A percentile compares a stretch with the other conserved stretches of the same genome.
phyloP scores from a whole-genome alignment of 331 rosid genomes.

The Erythrophleum ivorense region DNA sequence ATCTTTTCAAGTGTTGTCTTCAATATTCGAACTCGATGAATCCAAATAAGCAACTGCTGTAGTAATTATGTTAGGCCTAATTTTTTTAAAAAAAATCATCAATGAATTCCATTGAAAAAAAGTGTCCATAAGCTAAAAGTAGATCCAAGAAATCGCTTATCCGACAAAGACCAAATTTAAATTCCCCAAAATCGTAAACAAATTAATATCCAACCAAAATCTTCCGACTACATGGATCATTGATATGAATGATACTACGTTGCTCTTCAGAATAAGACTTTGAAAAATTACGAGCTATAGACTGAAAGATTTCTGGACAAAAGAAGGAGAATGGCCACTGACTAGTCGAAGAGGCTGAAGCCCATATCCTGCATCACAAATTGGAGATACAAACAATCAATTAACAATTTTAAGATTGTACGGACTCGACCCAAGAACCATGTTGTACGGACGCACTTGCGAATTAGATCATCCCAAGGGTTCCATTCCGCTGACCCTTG shows the following conservation, averaged over 20 bases:
- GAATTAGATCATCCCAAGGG: background rate
- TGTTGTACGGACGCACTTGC: background rate
- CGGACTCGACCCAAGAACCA: background rate
- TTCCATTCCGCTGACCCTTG: background rate
- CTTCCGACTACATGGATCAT: constrained; percentile 4
- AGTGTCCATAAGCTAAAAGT: background rate
- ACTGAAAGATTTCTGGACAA: constrained; percentile 11
- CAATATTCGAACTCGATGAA: background rate
- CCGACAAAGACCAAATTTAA: background rate
- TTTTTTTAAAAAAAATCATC: no score
- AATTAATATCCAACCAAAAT: constrained; percentile 20
- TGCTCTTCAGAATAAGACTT: constrained; percentile 13
- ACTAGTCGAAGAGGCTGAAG: constrained; percentile 75
- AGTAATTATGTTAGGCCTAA: background rate
- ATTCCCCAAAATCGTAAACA: background rate
- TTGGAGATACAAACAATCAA: constrained; percentile 9
- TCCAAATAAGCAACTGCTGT: background rate
- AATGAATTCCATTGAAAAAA: background rate
- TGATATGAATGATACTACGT: background rate
- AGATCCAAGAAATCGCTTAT: background rate
- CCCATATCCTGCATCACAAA: constrained; percentile 65
- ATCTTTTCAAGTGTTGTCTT: background rate
- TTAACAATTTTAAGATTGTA: background rate
- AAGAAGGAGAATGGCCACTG: constrained; percentile 12
- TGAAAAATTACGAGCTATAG: constrained; percentile 19